Percentiles rank a stretch among this genome's conserved stretches.
Conservation (phyloP, 1,284 basidiomycete species). For the Golubevia pallescens region DNA sequence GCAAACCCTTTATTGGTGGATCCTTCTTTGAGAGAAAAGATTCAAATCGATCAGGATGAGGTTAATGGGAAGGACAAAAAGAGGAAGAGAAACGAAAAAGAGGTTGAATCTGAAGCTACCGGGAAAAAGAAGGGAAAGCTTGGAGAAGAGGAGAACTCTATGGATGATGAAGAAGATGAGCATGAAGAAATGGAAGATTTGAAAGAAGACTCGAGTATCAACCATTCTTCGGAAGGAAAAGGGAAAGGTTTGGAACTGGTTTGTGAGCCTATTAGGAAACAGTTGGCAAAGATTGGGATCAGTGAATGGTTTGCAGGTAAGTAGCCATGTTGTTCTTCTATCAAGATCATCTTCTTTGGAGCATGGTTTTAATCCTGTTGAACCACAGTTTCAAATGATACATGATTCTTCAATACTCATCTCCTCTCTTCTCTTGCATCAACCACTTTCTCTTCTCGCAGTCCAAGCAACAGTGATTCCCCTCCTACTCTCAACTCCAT, state of each 20-base stretch:
- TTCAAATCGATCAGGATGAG: conserved; percentile 16
- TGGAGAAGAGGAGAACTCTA: no score
- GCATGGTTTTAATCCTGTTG: no score
- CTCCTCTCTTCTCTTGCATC: neutral
- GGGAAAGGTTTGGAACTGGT: neutral
- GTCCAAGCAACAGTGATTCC: conserved; percentile 62
- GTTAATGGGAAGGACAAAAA: neutral
- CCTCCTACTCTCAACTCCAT: conserved; percentile 33
- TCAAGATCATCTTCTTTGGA: neutral
- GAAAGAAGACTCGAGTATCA: no score
- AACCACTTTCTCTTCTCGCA: conserved; percentile 2
- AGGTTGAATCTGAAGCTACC: no score
- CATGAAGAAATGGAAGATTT: neutral
- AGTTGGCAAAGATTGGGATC: conserved; percentile 30
- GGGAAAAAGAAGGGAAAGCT: no score
- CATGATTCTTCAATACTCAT: no score
- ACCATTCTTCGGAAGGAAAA: no score
- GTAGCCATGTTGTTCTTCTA: neutral
- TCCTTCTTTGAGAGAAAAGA: conserved; percentile 23
- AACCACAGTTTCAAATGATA: no score
- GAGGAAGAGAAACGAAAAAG: neutral
- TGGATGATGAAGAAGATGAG: no score
- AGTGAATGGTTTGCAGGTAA: conserved; percentile 52
- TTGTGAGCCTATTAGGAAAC: neutral
- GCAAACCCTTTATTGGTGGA: conserved; percentile 34